phyloP scores from a whole-genome alignment of 352 stramenopile genomes.

The Phytophthora fragariaefolia region DNA sequence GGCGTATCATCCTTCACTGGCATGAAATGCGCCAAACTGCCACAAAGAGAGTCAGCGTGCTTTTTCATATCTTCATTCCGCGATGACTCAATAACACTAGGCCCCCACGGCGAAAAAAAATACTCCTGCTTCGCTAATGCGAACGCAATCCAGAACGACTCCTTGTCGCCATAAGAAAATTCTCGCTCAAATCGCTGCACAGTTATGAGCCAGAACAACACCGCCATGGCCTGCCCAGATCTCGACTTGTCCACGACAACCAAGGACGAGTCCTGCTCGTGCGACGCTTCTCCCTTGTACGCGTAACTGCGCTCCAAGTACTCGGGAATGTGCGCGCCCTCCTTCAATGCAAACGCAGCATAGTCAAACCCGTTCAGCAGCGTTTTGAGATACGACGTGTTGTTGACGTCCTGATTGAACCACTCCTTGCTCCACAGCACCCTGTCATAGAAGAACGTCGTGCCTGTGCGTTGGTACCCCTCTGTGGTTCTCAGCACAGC shows the following conservation, averaged over 20 bases:
- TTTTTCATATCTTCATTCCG: conserved; percentile 56
- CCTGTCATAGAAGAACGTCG: conserved; percentile 49
- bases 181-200: conserved; percentile 52
- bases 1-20: conserved; percentile 39
- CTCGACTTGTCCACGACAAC: conserved; percentile 53
- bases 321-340: conserved; percentile 26
- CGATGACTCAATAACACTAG: conserved; percentile 49
- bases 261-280: conserved; percentile 73
- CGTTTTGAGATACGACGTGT: conserved; percentile 45
- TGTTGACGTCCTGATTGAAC: conserved; percentile 38
- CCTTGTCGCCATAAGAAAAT: conserved; percentile 68
- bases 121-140: conserved; percentile 55
- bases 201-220: conserved; percentile 65
- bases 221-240: conserved; percentile 39
- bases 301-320: conserved; percentile 50
- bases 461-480: conserved; percentile 49
- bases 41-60: conserved; percentile 60
- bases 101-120: conserved; percentile 65
- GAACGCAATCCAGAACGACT: conserved; percentile 72
- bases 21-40: conserved; percentile 63
- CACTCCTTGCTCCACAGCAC: conserved; percentile 36
- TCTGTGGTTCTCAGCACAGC: conserved; percentile 38
- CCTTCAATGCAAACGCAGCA: conserved; percentile 33
- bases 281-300: conserved; percentile 47
- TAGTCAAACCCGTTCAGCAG: conserved; percentile 60